These are phyloP conservation scores for Garcia nutans DNA, from an alignment of 345 rosid genomes.

Conservation along the genomic window DNA sequence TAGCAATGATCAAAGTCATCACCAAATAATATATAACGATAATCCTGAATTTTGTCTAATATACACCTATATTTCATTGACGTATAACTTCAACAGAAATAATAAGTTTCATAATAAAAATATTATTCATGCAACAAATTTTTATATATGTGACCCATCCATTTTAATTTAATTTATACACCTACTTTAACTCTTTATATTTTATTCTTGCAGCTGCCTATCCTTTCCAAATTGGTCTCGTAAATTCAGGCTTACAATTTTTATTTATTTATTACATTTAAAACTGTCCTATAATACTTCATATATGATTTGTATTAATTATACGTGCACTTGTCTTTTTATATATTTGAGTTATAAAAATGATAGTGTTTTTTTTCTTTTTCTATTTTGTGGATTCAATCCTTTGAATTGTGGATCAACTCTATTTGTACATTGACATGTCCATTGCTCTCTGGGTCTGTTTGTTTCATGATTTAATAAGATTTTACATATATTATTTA, in stretches of 20 bases:
- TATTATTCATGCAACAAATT: not conserved
- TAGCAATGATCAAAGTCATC: conserved; percentile 16
- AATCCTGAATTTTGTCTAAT: too few relatives aligned
- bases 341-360: too few relatives aligned
- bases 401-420: too few relatives aligned
- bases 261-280: not conserved
- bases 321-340: too few relatives aligned
- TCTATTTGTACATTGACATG: too few relatives aligned
- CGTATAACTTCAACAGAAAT: not conserved
- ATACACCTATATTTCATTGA: not conserved
- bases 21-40: not conserved
- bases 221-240: not conserved
- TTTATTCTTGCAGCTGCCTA: not conserved
- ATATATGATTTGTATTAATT: too few relatives aligned
- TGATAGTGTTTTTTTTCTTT: too few relatives aligned
- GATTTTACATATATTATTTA: too few relatives aligned
- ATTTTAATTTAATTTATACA: not conserved
- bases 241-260: not conserved
- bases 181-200: not conserved
- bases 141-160: not conserved
- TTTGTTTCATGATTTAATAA: too few relatives aligned
- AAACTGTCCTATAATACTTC: not conserved
- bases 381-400: too few relatives aligned
- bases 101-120: not conserved
- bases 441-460: too few relatives aligned